Percentiles rank a stretch among this genome's conserved stretches.
Evolutionary conservation across 2,329 filamentous ascomycete genomes (phyloP).

Genomic region (Cercospora sp.): DNA sequence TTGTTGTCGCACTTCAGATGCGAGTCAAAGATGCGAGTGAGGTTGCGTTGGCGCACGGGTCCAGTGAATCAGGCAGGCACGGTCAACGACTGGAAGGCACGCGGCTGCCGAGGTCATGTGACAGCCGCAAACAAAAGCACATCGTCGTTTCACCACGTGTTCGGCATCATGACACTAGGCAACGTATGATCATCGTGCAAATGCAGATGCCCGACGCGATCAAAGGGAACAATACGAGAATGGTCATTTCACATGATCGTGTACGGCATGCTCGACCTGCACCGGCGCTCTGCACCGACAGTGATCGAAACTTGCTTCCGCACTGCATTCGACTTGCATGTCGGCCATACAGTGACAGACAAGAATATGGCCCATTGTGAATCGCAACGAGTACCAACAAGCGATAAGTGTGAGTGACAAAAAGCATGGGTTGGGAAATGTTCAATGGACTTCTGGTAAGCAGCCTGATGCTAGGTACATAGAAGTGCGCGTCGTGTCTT

Average conservation of each 20-base stretch:
- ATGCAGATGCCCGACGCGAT: not conserved
- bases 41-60: conserved; percentile 7
- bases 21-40: conserved; percentile 14
- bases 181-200: not conserved
- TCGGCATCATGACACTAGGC: not conserved
- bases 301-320: not conserved
- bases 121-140: conserved; percentile 10
- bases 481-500: not conserved
- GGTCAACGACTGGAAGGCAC: conserved; percentile 2
- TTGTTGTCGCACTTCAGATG: conserved; percentile 9
- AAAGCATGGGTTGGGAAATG: not conserved
- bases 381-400: not conserved
- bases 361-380: not conserved
- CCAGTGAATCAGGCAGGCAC: conserved; percentile 10
- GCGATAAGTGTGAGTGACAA: not conserved
- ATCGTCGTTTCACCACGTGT: conserved; percentile 4
- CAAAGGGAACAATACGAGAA: not conserved
- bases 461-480: not conserved
- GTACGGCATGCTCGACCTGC: not conserved
- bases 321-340: not conserved
- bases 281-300: not conserved
- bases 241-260: not conserved
- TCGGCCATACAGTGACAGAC: not conserved
- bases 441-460: not conserved
- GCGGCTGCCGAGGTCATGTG: conserved; percentile 2